Evolutionary conservation across 192 early-diverging fungal genomes (phyloP), one percentile per base, ranked within the genome.

Genomic region (Mortierella hygrophila): DNA sequence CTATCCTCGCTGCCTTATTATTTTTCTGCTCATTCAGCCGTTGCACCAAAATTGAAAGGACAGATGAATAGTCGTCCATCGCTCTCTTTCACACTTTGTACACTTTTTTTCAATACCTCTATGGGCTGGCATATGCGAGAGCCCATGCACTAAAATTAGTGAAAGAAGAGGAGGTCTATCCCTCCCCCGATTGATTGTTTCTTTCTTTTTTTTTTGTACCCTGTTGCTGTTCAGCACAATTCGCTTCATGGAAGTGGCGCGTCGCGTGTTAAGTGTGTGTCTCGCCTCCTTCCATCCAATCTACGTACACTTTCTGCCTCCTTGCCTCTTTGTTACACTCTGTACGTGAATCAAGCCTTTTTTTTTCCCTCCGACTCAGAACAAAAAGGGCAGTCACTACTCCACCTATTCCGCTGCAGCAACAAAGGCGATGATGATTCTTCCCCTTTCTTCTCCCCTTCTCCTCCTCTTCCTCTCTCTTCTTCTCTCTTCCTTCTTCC

Each of bases 91-190:
- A 46, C 44, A 46, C 29, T 32, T 65, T 32, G 32, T 15, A 29
- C 26, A 32, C 60, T 4, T 11, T 60, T 23, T 26, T 65, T 11
- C 60, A 65, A 65, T 65, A 10, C 60, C 26, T 65, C 13, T 65
- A 29, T 65, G 26, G 60, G 11, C 60, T 65, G 60, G 29, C 32
- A 29, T 65, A 29, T 8, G 13, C 60, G 60, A 65, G 60, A 65
- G 60, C 60, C 60, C 60, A 65, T 65, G 60, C 60, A 73, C 46
- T 73, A 47, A 46, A 73, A 47, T 46, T 40, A n/a, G 41, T 26
- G 44, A 72, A 13, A 72, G n/a, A 29, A 26, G n/a, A 40, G 70
- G 35, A 40, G 38, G 26, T 76, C 42, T 63, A 10, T 29, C 21
- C 75, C 38, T 57, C 75, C 40, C 42, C n/a, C 57, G 23, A 20